Evolutionary conservation across 345 rosid genomes (phyloP), one percentile per base, ranked within the genome.

Genomic region (Psidium guajava): DNA sequence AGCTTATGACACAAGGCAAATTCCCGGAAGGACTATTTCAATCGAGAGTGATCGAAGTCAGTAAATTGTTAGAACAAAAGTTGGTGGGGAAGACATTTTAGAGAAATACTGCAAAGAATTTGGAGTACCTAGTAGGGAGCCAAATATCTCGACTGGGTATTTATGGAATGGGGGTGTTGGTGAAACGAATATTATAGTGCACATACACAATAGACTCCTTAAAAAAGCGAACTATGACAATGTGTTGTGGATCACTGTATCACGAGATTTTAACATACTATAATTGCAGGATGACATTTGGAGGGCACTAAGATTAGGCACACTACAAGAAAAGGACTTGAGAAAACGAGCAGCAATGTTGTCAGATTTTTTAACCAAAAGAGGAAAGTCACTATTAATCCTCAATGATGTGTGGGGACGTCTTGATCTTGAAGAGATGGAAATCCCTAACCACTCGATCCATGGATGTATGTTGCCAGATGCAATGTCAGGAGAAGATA

Each of bases 101-200:
- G 10, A 58, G 0, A 25, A 58, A 58, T 11, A 58, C 16, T 2
- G 12, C 57, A 58, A 2, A 58, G 64, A 2, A 25, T 58, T 58
- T 58, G 64, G 64, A 58, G 32, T 58, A 5, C 0, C 4, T 58
- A n/a, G 32, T n/a, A 12, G 32, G 16, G 16, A 36, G 42, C 40
- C 9, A 83, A 13, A 11, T 54, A 27, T 42, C 1, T 22, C 8
- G 11, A 10, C 18, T 83, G 14, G 84, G 84, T 0, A 40, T 54
- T 21, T 54, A 82, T 82, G 11, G 84, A 25, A 82, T 36, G 84
- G 84, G 25, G 84, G 84, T 51, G 84, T 82, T 6, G 84, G 52
- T 13, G 54, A 82, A 32, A 82, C 21, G 1, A 36, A 47, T 4
- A 14, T 51, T 25, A 82, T 82, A 69, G 32, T 14, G 57, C 32